Percentiles rank a stretch among this genome's conserved stretches.
These are phyloP conservation scores for Raphanus sativus DNA, from an alignment of 345 rosid genomes.

Conservation along the genomic window DNA sequence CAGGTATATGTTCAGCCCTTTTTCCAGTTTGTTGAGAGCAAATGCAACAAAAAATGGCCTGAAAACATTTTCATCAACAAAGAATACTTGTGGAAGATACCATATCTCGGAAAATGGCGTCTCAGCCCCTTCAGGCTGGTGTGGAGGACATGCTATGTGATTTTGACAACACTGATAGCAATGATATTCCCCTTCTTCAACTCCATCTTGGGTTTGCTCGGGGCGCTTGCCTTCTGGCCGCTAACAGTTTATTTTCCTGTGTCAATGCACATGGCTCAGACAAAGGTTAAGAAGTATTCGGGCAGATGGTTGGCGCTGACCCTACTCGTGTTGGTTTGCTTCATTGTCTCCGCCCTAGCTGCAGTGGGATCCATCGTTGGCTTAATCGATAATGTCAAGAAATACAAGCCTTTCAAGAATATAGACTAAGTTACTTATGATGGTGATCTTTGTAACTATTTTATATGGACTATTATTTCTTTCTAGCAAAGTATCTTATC, in stretches of 20 bases:
- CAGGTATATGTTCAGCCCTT: slow-evolving; percentile 77
- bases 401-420: slow-evolving; percentile 62
- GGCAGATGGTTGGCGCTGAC: slow-evolving; percentile 66
- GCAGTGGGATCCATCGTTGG: slow-evolving; percentile 75
- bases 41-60: slow-evolving; percentile 54
- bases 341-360: slow-evolving; percentile 58
- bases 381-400: slow-evolving; percentile 48
- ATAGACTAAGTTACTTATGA: slow-evolving; percentile 7
- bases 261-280: slow-evolving; percentile 70
- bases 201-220: slow-evolving; percentile 73
- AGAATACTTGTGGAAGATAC: slow-evolving; percentile 46
- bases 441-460: neutral
- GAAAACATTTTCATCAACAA: slow-evolving; percentile 54
- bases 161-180: slow-evolving; percentile 59
- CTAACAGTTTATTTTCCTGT: slow-evolving; percentile 82
- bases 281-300: slow-evolving; percentile 52
- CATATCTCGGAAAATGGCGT: slow-evolving; percentile 45
- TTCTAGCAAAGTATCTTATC: neutral
- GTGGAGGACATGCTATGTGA: slow-evolving; percentile 79
- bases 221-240: slow-evolving; percentile 85
- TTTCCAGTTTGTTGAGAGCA: slow-evolving; percentile 58
- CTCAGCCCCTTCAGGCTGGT: slow-evolving; percentile 60
- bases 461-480: neutral
- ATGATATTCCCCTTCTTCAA: slow-evolving; percentile 95
- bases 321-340: slow-evolving; percentile 53